These are phyloP conservation scores for Termitomyces titanicus DNA, from an alignment of 768 basidiomycete genomes.

Conservation along the genomic window DNA sequence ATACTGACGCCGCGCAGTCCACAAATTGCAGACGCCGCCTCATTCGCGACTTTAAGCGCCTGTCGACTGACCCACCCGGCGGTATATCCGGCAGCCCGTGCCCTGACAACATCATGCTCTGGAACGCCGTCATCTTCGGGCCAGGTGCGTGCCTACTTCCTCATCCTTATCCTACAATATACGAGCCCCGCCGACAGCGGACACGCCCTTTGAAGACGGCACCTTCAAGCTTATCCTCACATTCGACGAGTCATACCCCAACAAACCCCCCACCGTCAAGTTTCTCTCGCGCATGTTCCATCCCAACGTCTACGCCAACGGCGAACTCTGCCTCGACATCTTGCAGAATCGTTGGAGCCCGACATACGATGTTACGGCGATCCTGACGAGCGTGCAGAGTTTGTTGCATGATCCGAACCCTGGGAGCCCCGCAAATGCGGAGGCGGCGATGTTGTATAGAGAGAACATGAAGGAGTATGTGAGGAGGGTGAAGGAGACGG, in stretches of 20 bases:
- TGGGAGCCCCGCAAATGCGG: conserved; percentile 96
- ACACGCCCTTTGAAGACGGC: conserved; percentile 98
- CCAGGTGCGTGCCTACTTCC: conserved; percentile 64
- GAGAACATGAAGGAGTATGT: conserved; percentile 99
- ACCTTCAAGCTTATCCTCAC: conserved; percentile 95
- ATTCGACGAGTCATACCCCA: conserved; percentile 98
- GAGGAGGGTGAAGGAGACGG: conserved; percentile 85
- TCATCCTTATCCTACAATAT: background rate
- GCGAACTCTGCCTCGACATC: conserved; percentile 97
- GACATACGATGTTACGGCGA: conserved; percentile 98
- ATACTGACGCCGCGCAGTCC: conserved; percentile 48
- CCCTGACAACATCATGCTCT: conserved; percentile 98
- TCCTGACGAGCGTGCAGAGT: conserved; percentile 94
- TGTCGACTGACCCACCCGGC: conserved; percentile 91
- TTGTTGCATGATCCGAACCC: conserved; percentile 97
- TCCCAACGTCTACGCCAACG: conserved; percentile 98
- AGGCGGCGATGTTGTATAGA: conserved; percentile 93
- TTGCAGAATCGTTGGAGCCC: conserved; percentile 99
- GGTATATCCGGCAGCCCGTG: conserved; percentile 97
- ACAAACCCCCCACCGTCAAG: conserved; percentile 96
- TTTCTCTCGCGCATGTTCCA: conserved; percentile 99
- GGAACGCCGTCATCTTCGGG: conserved; percentile 99
- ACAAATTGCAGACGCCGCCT: conserved; percentile 93
- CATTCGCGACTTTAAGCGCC: conserved; percentile 95
- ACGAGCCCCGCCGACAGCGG: conserved; percentile 48